A percentile compares a stretch with the other conserved stretches of the same genome.
These are phyloP conservation scores for Rhodotorula sp. DNA, from an alignment of 1,284 basidiomycete species.

Conservation along the genomic window DNA sequence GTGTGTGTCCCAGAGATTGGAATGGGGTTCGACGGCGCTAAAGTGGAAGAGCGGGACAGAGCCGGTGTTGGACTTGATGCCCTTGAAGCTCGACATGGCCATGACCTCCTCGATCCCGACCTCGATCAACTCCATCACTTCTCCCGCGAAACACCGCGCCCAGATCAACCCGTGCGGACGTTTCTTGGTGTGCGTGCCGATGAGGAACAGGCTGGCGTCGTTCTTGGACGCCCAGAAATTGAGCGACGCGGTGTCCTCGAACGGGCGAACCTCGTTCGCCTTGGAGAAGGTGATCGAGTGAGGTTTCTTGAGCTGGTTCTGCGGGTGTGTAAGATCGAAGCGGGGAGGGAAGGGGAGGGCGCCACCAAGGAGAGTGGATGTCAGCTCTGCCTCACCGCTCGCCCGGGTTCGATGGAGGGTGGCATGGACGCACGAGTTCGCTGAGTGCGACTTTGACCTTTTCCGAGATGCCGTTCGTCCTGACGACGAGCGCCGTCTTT, in stretches of 20 bases:
- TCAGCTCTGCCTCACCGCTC: neutral
- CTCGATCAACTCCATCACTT: slow-evolving; percentile 92
- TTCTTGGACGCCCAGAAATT: slow-evolving; percentile 95
- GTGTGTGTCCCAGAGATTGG: slow-evolving; percentile 79
- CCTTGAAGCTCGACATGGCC: slow-evolving; percentile 75
- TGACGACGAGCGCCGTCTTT: slow-evolving; percentile 81
- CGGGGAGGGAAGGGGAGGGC: neutral
- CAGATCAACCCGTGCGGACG: slow-evolving; percentile 84
- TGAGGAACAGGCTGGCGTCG: slow-evolving; percentile 85
- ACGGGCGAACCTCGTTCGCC: slow-evolving; percentile 78
- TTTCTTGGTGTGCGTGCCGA: slow-evolving; percentile 94
- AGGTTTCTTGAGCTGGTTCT: slow-evolving; percentile 90
- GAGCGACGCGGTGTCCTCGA: slow-evolving; percentile 75
- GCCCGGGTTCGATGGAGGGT: neutral
- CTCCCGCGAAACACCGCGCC: slow-evolving; percentile 80
- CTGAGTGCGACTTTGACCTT: slow-evolving; percentile 76
- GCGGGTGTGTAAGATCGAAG: slow-evolving; percentile 2
- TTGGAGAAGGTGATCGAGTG: slow-evolving; percentile 89
- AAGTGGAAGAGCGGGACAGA: slow-evolving; percentile 93
- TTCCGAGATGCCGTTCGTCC: slow-evolving; percentile 81
- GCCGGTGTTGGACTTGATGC: slow-evolving; percentile 80
- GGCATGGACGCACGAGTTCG: slow-evolving; percentile 67
- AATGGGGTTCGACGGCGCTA: slow-evolving; percentile 59
- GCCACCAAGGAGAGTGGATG: neutral
- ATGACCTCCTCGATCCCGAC: slow-evolving; percentile 78